Evolutionary conservation across 768 basidiomycete genomes (phyloP).

Genomic region (Scleroderma citrinum): DNA sequence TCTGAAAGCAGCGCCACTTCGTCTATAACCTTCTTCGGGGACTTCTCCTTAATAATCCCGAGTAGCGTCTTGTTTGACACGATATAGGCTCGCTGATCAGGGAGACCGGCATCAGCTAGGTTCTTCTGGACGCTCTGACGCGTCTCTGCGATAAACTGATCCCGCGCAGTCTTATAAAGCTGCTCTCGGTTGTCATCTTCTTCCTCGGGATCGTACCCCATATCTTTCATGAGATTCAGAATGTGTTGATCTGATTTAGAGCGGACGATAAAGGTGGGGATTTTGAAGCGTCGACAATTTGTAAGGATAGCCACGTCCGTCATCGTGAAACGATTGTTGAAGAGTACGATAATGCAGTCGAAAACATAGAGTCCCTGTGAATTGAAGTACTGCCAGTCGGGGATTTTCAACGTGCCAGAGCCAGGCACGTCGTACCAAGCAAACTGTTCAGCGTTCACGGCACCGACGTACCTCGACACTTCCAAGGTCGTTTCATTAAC

Average conservation of each 20-base stretch:
- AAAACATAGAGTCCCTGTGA: constrained; percentile 23
- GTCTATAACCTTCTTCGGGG: constrained; percentile 13
- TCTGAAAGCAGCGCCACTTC: constrained; percentile 23
- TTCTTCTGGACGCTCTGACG: constrained; percentile 4
- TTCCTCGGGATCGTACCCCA: constrained; percentile 5
- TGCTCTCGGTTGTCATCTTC: constrained; percentile 1
- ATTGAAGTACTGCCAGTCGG: constrained; percentile 26
- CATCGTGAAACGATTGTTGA: constrained; percentile 20
- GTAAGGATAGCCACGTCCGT: constrained; percentile 23
- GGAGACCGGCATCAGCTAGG: constrained; percentile 8
- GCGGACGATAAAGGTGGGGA: constrained; percentile 23
- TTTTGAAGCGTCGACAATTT: constrained; percentile 17
- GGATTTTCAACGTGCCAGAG: constrained; percentile 19
- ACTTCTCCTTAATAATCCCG: background rate
- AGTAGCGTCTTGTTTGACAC: constrained; percentile 10
- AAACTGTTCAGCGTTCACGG: constrained; percentile 7
- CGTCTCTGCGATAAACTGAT: constrained; percentile 6
- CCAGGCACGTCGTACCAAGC: constrained; percentile 28
- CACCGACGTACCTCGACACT: constrained; percentile 18
- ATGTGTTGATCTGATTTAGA: constrained; percentile 22
- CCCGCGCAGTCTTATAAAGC: constrained; percentile 2
- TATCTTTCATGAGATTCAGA: constrained; percentile 7
- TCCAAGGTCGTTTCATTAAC: constrained; percentile 19
- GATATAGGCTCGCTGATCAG: constrained; percentile 13
- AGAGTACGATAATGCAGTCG: constrained; percentile 8